Evolutionary conservation across 306 rosid genomes (phyloP).

Genomic region (Prunus campanulata): DNA sequence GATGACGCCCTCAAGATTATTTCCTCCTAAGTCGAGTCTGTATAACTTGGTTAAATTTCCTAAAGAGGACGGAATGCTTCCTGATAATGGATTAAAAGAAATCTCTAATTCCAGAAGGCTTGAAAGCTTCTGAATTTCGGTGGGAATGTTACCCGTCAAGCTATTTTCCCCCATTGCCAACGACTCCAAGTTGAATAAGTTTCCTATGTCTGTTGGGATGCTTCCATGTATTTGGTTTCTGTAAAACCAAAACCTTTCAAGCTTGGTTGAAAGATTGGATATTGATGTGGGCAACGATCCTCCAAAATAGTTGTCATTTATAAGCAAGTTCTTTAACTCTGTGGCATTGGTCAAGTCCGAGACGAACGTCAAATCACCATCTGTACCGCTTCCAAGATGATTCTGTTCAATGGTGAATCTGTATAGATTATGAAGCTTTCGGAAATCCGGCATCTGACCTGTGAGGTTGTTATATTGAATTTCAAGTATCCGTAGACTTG

Average conservation of each 20-base stretch:
- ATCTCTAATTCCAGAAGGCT: no score
- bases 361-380: no score
- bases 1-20: neutral
- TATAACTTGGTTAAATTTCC: neutral
- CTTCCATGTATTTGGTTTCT: neutral
- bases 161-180: fast-evolving
- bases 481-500: no score
- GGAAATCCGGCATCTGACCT: no score
- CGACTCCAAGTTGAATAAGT: neutral
- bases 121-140: no score
- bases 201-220: neutral
- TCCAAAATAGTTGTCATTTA: neutral
- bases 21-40: fast-evolving
- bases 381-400: no score
- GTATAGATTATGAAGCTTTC: no score
- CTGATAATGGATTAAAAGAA: neutral
- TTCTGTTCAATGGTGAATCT: no score
- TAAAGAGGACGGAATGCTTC: neutral
- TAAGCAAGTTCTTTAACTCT: fast-evolving
- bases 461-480: no score
- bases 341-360: no score
- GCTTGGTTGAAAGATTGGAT: neutral
- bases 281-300: neutral
- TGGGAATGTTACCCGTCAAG: no score
- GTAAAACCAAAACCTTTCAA: neutral